Evolutionary conservation across 768 basidiomycete genomes (phyloP), one percentile per base, ranked within the genome.

Genomic region (Kwoniella heveanensis): DNA sequence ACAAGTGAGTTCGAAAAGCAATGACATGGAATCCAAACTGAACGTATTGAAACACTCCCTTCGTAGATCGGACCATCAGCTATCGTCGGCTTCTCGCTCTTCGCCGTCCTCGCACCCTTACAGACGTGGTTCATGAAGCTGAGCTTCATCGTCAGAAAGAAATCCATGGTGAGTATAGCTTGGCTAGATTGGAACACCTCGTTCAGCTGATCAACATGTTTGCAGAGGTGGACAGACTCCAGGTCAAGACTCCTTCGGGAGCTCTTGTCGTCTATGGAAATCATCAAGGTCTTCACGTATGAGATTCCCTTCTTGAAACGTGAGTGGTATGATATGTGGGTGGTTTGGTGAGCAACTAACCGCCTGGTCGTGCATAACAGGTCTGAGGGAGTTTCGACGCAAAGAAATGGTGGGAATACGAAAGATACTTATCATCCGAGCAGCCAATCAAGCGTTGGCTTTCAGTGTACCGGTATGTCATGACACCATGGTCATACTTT

Each of bases 261-360:
- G 71, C 83, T 88, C 7, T 75, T 90, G 10, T 83, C 87, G 82
- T 76, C 64, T 1, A 88, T 89, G 87, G 84, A 86, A 3, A 83
- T 88, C n/a, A 86, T 90, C 57, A 89, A 89, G 76, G 88, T 87
- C 70, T 90, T 90, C 74, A 87, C 85, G 26, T 89, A 88, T 66
- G 89, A 90, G 78, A 67, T 82, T 0, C 87, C 88, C 0, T 89
- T 88, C 78, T 77, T 88, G 48, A 82, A 85, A 65, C 82, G 88
- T 88, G 64, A 76, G 83, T 79, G n/a, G n/a, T n/a, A n/a, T n/a
- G n/a, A n/a, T n/a, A n/a, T n/a, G n/a, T n/a, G n/a, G n/a, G n/a
- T n/a, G n/a, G n/a, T n/a, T n/a, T n/a, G 4, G 2, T 24, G 54
- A 29, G 24, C n/a, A 32, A 13, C 4, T 37, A 8, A 0, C 21